phyloP scores from a whole-genome alignment of 2,329 filamentous ascomycete genomes.

The Cercospora citrullina region DNA sequence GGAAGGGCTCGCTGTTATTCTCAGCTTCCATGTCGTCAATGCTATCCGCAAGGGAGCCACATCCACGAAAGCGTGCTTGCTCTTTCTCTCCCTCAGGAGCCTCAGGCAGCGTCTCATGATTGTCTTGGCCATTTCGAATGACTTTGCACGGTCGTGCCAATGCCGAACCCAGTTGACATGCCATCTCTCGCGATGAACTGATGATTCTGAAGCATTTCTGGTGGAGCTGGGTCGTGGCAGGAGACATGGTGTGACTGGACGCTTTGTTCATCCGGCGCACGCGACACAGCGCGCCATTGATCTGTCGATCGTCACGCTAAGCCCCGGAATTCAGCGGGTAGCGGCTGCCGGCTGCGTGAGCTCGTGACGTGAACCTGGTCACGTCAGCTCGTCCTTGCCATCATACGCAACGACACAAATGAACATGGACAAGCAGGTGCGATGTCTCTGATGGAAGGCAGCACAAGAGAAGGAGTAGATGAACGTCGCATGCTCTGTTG shows the following conservation, averaged over 20 bases:
- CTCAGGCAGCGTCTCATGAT: too few relatives aligned
- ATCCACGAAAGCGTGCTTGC: too few relatives aligned
- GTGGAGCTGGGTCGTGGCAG: not conserved
- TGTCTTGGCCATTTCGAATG: too few relatives aligned
- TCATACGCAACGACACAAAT: not conserved
- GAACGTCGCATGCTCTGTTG: not conserved
- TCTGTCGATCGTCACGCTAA: constrained; percentile 10
- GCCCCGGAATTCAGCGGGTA: constrained; percentile 5
- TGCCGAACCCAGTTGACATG: too few relatives aligned
- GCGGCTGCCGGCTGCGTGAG: not conserved
- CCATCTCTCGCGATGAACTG: not conserved
- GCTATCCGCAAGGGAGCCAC: too few relatives aligned
- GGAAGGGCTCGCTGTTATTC: too few relatives aligned
- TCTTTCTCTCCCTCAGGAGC: too few relatives aligned
- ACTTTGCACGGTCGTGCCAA: too few relatives aligned
- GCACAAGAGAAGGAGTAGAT: not conserved
- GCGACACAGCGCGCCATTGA: constrained; percentile 9
- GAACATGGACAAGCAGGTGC: not conserved
- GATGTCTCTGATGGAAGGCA: not conserved
- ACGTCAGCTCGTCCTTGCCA: not conserved
- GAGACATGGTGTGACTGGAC: not conserved
- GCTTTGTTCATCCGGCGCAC: not conserved
- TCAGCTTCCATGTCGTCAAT: too few relatives aligned
- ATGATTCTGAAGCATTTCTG: not conserved
- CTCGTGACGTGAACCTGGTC: not conserved